Base-by-base conservation (phyloP, 176 grass and related monocot genomes). In the Elaeis guineensis region DNA sequence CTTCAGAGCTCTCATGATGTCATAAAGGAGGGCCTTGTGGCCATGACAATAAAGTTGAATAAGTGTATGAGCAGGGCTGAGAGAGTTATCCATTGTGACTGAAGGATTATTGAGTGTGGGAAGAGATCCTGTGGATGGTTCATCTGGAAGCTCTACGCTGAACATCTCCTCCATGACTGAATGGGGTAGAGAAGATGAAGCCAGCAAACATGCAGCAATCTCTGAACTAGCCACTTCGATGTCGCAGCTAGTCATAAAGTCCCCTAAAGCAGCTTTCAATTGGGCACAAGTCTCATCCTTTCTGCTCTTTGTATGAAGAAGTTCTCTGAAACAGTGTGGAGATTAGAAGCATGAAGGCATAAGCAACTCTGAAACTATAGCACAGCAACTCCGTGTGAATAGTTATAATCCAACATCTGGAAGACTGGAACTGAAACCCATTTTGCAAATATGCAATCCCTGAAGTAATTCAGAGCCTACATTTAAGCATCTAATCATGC, bases 301-400 rank as follows among this genome's bases (percentile, higher is more conserved):
- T 26, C 65, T 68, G 26, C 35, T 55, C 52, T 54, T 55, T 68
- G 65, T 68, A 26, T 68, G 65, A 19, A 68, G 65, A 68, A 68
- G 65, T 44, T 68, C 52, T 19, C 65, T 68, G 65, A 30, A 57
- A 68, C n/a, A 52, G 44, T 14, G 16, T 21, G 0, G n/a, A 17
- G 17, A 23, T 18, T 28, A 6, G 3, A 23, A 24, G 4, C 12
- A 55, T 2, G 1, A 55, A 22, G 21, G 3, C 21, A 19, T 11
- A 26, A 26, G 0, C 25, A 26, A 4, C 25, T 26, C 25, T 26
- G 25, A 26, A 26, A 44, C 35, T 44, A 44, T 12, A 14, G 11
- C 35, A 12, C 35, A 44, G 1, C 1, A 44, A 44, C 35, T 12
- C 8, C 1, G 11, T 44, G 35, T 1, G 9, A 12, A 44, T 44